These are phyloP conservation scores for Martiniozyma asiatica DNA, from an alignment of 1,139 yeast genomes.

Conservation along the genomic window DNA sequence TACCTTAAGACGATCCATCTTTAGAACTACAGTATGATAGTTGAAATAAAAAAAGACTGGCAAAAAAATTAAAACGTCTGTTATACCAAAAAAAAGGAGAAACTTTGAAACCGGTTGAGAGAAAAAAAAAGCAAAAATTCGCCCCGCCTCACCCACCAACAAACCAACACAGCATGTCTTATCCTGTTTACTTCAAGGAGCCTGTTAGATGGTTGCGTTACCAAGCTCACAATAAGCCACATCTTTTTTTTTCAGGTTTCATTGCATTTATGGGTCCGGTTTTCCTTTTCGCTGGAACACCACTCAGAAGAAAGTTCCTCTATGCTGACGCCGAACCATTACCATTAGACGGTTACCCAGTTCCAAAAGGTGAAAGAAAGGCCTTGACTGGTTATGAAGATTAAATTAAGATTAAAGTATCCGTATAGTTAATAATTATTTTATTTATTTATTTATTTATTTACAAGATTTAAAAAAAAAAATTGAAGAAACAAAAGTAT, in stretches of 20 bases:
- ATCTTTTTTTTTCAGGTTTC: constrained; percentile 56
- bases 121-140: no score
- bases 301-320: constrained; percentile 57
- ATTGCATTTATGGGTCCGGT: constrained; percentile 63
- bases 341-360: constrained; percentile 55
- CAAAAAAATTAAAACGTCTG: no score
- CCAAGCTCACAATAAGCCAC: constrained; percentile 72
- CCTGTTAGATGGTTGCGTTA: constrained; percentile 67
- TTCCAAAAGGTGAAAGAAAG: constrained; percentile 48
- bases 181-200: constrained; percentile 50
- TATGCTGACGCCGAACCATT: constrained; percentile 59
- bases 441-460: constrained; percentile 1
- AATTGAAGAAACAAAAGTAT: no score
- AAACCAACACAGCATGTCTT: constrained; percentile 14
- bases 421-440: no score
- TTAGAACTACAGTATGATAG: no score
- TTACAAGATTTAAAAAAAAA: not conserved
- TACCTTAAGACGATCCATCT: constrained; percentile 5
- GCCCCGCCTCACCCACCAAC: no score
- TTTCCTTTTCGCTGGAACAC: constrained; percentile 46
- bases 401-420: no score
- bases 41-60: no score
- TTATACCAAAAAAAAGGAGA: no score
- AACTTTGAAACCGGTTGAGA: no score
- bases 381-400: constrained; percentile 48